A percentile compares a stretch with the other conserved stretches of the same genome.
Conservation (phyloP, 192 early-diverging fungal genomes). For the Mortierella claussenii region DNA sequence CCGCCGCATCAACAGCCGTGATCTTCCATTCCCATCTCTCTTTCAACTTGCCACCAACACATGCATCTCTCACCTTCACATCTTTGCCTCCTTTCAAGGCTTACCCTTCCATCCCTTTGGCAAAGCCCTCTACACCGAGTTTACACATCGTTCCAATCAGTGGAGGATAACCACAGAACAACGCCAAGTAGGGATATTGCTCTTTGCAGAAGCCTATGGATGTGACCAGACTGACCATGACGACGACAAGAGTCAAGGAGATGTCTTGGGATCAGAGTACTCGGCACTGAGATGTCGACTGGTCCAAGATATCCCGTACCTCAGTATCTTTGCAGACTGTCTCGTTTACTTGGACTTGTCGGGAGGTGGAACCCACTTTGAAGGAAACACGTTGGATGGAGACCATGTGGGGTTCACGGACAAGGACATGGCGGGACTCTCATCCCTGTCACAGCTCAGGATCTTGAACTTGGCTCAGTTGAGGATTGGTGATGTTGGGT, state of each 20-base stretch:
- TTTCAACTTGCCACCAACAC: constrained; percentile 30
- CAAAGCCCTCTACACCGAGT: constrained; percentile 25
- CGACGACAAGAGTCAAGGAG: no score
- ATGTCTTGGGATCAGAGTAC: constrained; percentile 37
- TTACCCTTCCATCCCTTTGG: constrained; percentile 35
- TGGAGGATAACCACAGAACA: constrained; percentile 44
- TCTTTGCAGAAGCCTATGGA: constrained; percentile 39
- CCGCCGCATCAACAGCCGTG: neutral
- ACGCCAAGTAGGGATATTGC: constrained; percentile 26
- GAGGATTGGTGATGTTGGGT: constrained; percentile 31
- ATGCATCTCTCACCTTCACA: constrained; percentile 36
- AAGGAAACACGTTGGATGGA: no score
- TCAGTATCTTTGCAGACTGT: constrained; percentile 27
- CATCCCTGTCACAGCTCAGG: constrained; percentile 17
- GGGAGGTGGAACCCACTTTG: no score
- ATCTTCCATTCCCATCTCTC: constrained; percentile 26
- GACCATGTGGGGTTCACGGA: constrained; percentile 28
- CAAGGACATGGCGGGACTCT: constrained; percentile 31
- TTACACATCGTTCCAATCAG: constrained; percentile 5
- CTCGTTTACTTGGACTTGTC: constrained; percentile 50
- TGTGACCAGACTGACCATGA: no score
- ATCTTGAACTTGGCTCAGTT: constrained; percentile 24
- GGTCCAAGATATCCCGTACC: constrained; percentile 15
- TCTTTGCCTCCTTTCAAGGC: constrained; percentile 37
- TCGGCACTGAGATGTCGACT: constrained; percentile 30